Evolutionary conservation across 2,329 filamentous ascomycete genomes (phyloP).

Genomic region (Fusarium camptoceras): DNA sequence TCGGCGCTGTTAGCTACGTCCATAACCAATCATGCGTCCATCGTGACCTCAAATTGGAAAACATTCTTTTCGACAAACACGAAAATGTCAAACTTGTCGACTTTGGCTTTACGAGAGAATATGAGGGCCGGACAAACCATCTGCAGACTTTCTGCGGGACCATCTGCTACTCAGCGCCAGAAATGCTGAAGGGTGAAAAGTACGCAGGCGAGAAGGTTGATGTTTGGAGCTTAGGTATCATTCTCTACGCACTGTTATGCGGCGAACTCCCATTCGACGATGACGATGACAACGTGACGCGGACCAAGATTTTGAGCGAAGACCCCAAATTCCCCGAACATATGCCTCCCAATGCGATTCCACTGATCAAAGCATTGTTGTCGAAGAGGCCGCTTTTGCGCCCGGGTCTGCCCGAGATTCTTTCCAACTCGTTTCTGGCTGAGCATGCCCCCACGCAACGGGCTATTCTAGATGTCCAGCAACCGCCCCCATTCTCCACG

Average conservation of each 20-base stretch:
- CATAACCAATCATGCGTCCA: conserved; percentile 96
- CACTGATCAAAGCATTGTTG: conserved; percentile 81
- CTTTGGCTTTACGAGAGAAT: conserved; percentile 97
- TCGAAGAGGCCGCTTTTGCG: conserved; percentile 90
- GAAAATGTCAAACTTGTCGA: conserved; percentile 98
- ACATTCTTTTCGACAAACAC: conserved; percentile 91
- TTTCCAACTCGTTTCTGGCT: conserved; percentile 86
- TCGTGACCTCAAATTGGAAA: conserved; percentile 93
- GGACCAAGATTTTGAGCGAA: conserved; percentile 83
- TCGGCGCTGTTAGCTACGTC: conserved; percentile 94
- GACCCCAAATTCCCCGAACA: conserved; percentile 88
- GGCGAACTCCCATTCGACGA: conserved; percentile 96
- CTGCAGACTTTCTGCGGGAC: conserved; percentile 98
- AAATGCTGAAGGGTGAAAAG: conserved; percentile 98
- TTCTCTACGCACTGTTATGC: conserved; percentile 83
- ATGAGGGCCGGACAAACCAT: conserved; percentile 94
- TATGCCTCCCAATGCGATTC: conserved; percentile 80
- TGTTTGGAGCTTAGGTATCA: conserved; percentile 91
- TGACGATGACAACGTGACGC: conserved; percentile 89
- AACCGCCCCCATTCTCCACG: conserved; percentile 85
- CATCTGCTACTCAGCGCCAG: conserved; percentile 95
- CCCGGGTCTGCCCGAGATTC: conserved; percentile 84
- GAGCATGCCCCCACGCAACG: conserved; percentile 91
- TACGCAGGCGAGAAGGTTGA: conserved; percentile 98
- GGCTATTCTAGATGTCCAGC: conserved; percentile 85